Evolutionary conservation across 1,284 basidiomycete species (phyloP).

Genomic region (Moesziomyces globuligerus): DNA sequence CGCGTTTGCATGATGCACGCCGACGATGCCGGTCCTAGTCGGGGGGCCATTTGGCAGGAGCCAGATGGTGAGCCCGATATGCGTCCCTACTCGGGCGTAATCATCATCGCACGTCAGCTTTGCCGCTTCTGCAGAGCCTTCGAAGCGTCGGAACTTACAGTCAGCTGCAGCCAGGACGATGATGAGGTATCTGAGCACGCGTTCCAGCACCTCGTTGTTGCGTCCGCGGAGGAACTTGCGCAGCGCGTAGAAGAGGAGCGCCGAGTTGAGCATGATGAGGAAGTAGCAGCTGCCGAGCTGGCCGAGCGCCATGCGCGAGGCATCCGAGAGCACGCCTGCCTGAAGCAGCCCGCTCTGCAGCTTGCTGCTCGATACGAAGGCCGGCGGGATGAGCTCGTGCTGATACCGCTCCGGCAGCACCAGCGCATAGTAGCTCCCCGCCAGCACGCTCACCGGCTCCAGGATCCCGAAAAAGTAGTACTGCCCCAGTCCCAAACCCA

Average conservation of each 20-base stretch:
- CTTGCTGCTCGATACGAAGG: conserved; percentile 28
- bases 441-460: conserved; percentile 53
- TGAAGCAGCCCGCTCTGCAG: conserved; percentile 23
- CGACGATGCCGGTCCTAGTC: conserved; percentile 1
- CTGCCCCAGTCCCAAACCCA: conserved; percentile 3
- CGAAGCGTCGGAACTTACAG: conserved; percentile 27
- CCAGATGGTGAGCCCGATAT: conserved; percentile 54
- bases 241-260: conserved; percentile 48
- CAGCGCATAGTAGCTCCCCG: conserved; percentile 48
- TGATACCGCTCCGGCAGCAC: conserved; percentile 53
- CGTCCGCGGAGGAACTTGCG: conserved; percentile 23
- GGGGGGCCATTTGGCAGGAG: conserved; percentile 51
- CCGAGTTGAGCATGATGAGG: conserved; percentile 57
- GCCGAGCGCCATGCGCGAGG: conserved; percentile 47
- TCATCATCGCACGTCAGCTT: background rate
- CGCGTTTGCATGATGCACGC: conserved; percentile 3
- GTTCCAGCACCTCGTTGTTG: conserved; percentile 28
- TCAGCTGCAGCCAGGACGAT: conserved; percentile 55
- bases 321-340: conserved; percentile 22
- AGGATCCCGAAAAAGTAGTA: conserved; percentile 59
- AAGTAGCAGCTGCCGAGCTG: conserved; percentile 59
- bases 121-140: background rate
- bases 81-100: conserved; percentile 27
- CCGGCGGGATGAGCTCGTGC: conserved; percentile 46
- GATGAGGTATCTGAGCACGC: conserved; percentile 43